Percentiles rank a stretch among this genome's conserved stretches.
phyloP scores from a whole-genome alignment of 2,329 filamentous ascomycete species.

The Penicillium occitanis region DNA sequence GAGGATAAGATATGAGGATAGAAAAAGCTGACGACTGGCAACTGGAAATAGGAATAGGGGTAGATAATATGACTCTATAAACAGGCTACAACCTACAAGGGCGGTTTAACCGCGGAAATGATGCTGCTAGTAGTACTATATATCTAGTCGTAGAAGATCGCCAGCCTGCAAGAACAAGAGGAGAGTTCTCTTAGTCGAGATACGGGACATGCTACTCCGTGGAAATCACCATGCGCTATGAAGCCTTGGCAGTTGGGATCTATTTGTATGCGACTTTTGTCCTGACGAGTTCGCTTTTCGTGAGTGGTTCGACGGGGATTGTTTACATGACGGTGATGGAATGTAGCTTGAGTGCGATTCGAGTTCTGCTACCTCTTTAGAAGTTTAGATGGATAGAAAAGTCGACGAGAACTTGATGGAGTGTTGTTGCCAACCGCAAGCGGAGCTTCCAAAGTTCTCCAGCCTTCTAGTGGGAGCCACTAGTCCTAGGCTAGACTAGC shows the following conservation, averaged over 20 bases:
- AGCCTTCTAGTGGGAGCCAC: not conserved
- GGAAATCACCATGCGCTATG: not conserved
- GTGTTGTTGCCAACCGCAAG: not conserved
- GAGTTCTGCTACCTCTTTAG: not conserved
- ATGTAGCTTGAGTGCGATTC: not conserved
- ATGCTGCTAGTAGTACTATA: not conserved
- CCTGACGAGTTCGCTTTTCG: not conserved
- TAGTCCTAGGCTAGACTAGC: not conserved
- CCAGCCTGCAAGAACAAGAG: not conserved
- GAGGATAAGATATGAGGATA: not conserved
- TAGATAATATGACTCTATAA: no score
- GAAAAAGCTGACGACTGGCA: not conserved
- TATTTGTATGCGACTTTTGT: not conserved
- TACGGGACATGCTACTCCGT: not conserved
- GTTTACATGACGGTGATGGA: not conserved
- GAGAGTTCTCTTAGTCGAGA: not conserved
- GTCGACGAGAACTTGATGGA: not conserved
- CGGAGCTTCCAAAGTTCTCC: slow-evolving; percentile 10
- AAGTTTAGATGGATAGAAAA: not conserved
- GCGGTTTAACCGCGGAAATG: not conserved
- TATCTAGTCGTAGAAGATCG: not conserved
- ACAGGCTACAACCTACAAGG: not conserved
- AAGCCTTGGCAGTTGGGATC: not conserved
- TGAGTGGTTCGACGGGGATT: not conserved
- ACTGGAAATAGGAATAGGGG: not conserved